Evolutionary conservation across 2,329 filamentous ascomycete genomes (phyloP).

Genomic region (Magnaporthiopsis incrustans): DNA sequence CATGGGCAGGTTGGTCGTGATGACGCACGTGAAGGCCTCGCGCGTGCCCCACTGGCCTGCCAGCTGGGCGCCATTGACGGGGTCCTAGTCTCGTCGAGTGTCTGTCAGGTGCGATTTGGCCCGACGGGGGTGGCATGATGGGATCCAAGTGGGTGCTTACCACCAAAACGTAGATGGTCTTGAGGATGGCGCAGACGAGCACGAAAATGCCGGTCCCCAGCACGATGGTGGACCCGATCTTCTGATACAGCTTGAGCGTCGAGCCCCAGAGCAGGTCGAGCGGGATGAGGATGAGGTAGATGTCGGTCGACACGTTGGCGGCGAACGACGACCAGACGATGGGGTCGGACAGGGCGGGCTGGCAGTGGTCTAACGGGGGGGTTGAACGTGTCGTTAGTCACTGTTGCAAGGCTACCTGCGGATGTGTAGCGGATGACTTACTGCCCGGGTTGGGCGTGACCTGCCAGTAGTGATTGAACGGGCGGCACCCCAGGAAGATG

Average conservation of each 20-base stretch:
- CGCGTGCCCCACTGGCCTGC: constrained; percentile 27
- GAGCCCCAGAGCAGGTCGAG: constrained; percentile 33
- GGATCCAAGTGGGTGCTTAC: constrained; percentile 10
- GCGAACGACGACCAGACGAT: constrained; percentile 36
- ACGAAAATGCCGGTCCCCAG: constrained; percentile 28
- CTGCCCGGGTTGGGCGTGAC: constrained; percentile 32
- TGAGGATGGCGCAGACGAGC: constrained; percentile 25
- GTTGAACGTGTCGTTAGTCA: no score
- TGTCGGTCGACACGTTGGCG: constrained; percentile 40
- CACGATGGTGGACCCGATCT: constrained; percentile 24
- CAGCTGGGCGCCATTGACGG: constrained; percentile 23
- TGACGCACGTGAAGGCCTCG: constrained; percentile 30
- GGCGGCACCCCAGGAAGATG: constrained; percentile 26
- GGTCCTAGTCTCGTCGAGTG: constrained; percentile 15
- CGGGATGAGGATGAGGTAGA: constrained; percentile 47
- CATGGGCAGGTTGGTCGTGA: constrained; percentile 31
- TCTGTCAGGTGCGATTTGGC: constrained; percentile 1
- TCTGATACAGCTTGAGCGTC: constrained; percentile 23
- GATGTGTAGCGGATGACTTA: constrained; percentile 17
- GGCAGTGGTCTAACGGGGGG: constrained; percentile 39
- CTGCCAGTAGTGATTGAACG: constrained; percentile 31
- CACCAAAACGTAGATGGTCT: constrained; percentile 24
- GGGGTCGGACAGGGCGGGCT: constrained; percentile 25
- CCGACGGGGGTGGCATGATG: neutral
- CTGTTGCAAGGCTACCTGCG: no score